Evolutionary conservation across 1,139 yeast species (phyloP), one percentile per base, ranked within the genome.

Genomic region (Magnusiomyces clavatus): DNA sequence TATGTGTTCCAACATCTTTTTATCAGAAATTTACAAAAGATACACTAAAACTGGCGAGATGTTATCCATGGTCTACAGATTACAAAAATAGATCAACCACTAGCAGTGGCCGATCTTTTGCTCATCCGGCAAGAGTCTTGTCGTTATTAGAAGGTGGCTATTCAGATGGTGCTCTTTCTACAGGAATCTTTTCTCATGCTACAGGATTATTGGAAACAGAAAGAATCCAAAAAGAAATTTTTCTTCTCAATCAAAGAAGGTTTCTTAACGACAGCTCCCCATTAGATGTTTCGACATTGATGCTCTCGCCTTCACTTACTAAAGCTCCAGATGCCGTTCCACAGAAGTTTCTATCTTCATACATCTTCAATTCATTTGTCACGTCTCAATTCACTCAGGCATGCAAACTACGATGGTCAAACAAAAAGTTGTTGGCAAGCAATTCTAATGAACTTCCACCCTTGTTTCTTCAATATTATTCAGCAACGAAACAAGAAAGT

Each of bases 61-160:
- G 78, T 52, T 86, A 79, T 60, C 71, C 83, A 14, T 44, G 47
- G 20, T 11, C 20, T 3, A 44, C 20, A 16, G 31, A 12, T 13
- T 13, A 8, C 10, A 17, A 19, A 17, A 40, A 36, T 24, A 24
- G 31, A n/a, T n/a, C n/a, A n/a, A n/a, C n/a, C 8, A 24, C 4
- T 5, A 24, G 31, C 8, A 24, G 8, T 8, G 8, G 31, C 31
- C 31, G 8, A 8, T 24, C 31, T 24, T 24, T 24, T 24, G 8
- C 31, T 14, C 31, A 38, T 6, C 69, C 75, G 20, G 86, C 90
- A 11, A 81, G 81, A 58, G 72, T 86, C 0, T 61, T 86, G 0
- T 85, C 95, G 2, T 69, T 87, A 43, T 69, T 87, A 58, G 96
- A 87, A 67, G 96, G 96, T 17, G 96, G 96, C 0, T 87, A 87